Conservation (phyloP, 805 yeast genomes). For the Saccharomycopsis sp. region DNA sequence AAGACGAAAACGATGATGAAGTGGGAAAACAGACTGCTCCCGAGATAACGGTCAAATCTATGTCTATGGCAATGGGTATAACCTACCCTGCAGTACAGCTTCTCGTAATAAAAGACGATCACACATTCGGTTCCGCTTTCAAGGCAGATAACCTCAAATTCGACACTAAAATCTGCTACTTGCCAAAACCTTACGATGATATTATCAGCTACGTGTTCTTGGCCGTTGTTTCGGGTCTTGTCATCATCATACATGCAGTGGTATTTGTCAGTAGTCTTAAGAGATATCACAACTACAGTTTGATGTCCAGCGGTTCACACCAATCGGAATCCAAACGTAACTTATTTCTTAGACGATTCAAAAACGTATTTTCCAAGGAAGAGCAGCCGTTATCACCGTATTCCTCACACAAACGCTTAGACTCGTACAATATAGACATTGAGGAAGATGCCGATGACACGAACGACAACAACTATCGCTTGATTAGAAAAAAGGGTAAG, state of each 20-base stretch:
- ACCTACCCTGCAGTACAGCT: conserved; percentile 79
- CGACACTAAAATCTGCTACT: conserved; percentile 45
- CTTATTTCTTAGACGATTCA: background rate
- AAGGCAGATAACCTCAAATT: conserved; percentile 17
- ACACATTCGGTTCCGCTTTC: background rate
- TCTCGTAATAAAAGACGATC: conserved; percentile 53
- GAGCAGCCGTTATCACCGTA: background rate
- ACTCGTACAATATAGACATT: background rate
- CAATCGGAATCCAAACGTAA: background rate
- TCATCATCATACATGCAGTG: conserved; percentile 6
- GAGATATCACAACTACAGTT: background rate
- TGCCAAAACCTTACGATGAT: conserved; percentile 49
- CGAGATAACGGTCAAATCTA: conserved; percentile 83
- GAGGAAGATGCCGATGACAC: background rate
- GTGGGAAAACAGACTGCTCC: conserved; percentile 32
- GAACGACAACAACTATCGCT: background rate
- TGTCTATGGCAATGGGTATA: conserved; percentile 92
- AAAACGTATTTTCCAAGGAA: background rate
- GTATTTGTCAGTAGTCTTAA: background rate
- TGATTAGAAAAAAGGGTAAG: background rate
- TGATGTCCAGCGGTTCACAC: background rate
- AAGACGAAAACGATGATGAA: conserved; percentile 23
- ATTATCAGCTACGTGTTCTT: conserved; percentile 31
- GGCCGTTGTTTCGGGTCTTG: conserved; percentile 20
- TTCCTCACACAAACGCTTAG: background rate